phyloP scores from a whole-genome alignment of 352 stramenopile genomes.

The Phytophthora sojae region DNA sequence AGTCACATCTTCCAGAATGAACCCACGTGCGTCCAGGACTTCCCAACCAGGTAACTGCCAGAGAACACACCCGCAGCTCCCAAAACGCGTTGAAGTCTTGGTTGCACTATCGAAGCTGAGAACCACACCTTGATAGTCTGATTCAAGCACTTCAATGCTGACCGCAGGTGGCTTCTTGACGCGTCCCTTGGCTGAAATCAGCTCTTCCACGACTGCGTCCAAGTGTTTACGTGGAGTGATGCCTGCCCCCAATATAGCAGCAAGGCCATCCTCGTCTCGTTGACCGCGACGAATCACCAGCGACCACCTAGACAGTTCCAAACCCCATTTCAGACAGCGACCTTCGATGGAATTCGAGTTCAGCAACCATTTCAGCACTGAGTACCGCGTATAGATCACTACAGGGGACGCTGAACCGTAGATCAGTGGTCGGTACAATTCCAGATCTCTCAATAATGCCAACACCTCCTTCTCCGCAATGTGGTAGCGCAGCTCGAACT shows the following conservation, averaged over 20 bases:
- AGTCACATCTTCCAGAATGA: conserved; percentile 3
- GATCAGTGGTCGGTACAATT: not conserved
- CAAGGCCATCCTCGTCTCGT: not conserved
- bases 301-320: not conserved
- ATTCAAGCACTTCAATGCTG: not conserved
- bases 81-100: not conserved
- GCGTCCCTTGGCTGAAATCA: no score
- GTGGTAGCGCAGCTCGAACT: not conserved
- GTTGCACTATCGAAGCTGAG: not conserved
- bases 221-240: not conserved
- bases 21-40: not conserved
- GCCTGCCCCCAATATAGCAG: not conserved
- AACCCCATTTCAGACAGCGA: not conserved
- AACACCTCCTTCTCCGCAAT: not conserved
- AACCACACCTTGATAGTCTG: not conserved
- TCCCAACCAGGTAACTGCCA: conserved; percentile 6
- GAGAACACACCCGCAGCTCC: no score
- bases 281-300: not conserved
- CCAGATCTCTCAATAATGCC: not conserved
- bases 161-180: not conserved
- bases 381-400: not conserved
- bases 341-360: not conserved
- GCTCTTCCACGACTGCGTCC: not conserved
- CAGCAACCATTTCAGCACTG: not conserved
- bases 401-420: not conserved